These are phyloP conservation scores for Tolypocladium amazonense DNA, from an alignment of 2,329 filamentous ascomycete species.

Conservation along the genomic window DNA sequence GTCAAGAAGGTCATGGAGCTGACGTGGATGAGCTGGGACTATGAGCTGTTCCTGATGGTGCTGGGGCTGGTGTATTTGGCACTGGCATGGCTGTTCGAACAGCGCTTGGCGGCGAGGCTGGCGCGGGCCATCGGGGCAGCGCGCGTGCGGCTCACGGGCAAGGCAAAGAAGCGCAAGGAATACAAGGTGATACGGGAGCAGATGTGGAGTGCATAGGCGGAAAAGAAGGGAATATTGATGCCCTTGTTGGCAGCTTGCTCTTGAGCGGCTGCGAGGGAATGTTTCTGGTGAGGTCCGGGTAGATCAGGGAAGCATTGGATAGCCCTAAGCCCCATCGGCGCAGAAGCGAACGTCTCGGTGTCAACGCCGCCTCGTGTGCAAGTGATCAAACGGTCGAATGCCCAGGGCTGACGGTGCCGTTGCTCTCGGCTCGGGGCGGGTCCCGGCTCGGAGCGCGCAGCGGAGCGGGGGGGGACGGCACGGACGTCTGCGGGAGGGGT, in stretches of 20 bases:
- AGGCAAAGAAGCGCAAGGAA: slow-evolving; percentile 68
- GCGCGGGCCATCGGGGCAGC: slow-evolving; percentile 55
- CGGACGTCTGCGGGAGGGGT: background rate
- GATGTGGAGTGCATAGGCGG: slow-evolving; percentile 10
- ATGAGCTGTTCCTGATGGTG: slow-evolving; percentile 60
- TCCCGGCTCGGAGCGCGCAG: background rate
- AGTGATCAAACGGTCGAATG: background rate
- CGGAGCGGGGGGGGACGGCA: background rate
- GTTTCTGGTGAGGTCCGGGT: background rate
- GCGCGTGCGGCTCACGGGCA: slow-evolving; percentile 46
- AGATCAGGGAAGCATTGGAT: background rate
- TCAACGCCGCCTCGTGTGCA: background rate
- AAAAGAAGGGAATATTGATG: no score
- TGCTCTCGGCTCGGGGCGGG: background rate
- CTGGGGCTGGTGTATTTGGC: slow-evolving; percentile 61
- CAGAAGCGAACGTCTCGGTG: background rate
- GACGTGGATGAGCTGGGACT: slow-evolving; percentile 62
- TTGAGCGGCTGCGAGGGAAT: background rate
- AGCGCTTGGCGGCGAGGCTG: slow-evolving; percentile 56
- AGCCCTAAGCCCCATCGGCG: background rate
- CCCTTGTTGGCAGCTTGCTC: background rate
- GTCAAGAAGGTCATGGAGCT: slow-evolving; percentile 73
- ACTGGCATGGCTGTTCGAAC: slow-evolving; percentile 62
- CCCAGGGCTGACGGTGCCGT: background rate
- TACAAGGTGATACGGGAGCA: slow-evolving; percentile 74